Conservation (phyloP, 257 asterid species). For the Vinca minor region DNA sequence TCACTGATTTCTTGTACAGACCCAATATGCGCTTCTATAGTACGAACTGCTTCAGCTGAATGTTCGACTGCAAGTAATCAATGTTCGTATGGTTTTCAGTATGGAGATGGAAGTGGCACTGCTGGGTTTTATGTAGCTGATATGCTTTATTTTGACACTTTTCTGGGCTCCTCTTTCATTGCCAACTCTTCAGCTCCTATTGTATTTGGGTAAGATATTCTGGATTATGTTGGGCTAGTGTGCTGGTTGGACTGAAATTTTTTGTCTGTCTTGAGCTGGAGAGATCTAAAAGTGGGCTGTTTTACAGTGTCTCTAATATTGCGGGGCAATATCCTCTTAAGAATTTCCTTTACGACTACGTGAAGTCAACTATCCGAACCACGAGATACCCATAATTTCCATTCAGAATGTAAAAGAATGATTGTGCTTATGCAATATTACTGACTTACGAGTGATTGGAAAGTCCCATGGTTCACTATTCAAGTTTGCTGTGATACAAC, state of each 20-base stretch:
- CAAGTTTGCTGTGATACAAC: neutral
- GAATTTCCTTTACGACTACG: neutral
- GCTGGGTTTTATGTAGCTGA: slow-evolving; percentile 74
- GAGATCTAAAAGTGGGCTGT: neutral
- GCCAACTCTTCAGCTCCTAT: slow-evolving; percentile 85
- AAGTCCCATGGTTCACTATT: neutral
- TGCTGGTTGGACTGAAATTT: neutral
- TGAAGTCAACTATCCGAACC: neutral
- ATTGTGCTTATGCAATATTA: neutral
- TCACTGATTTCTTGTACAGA: slow-evolving; percentile 68
- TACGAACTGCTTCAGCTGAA: slow-evolving; percentile 47
- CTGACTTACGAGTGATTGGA: neutral
- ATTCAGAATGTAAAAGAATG: neutral
- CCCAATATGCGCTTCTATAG: slow-evolving; percentile 50
- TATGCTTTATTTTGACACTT: slow-evolving; percentile 58
- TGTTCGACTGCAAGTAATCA: slow-evolving; percentile 54
- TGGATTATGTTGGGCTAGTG: neutral
- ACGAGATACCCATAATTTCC: neutral
- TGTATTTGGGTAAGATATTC: slow-evolving; percentile 63
- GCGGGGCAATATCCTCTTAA: neutral
- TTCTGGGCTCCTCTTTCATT: slow-evolving; percentile 52
- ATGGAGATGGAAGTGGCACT: slow-evolving; percentile 94
- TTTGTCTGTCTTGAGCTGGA: neutral
- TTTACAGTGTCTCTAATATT: neutral
- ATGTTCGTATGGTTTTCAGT: slow-evolving; percentile 72